Evolutionary conservation across 257 asterid species (phyloP), one percentile per base, ranked within the genome.

Genomic region (Solanum tarijense): DNA sequence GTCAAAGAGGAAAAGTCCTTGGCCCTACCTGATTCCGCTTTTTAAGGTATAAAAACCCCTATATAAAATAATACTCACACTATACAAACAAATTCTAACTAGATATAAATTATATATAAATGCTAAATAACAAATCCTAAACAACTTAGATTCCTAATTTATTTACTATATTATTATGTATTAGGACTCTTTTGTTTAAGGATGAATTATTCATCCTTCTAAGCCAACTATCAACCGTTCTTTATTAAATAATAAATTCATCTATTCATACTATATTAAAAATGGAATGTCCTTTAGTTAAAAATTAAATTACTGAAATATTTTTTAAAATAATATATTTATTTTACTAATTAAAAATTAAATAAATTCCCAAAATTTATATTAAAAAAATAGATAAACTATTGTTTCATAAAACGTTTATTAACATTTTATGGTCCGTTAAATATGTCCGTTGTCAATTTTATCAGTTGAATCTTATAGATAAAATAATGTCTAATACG

Each of bases 381-480:
- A 4, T 5, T 0, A 2, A 48, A 55, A 20, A 55, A 7, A 2
- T 2, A 55, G 66, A 58, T 58, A 20, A 58, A 58, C 66, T 58
- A 58, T 58, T 58, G 27, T 7, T 58, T 11, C 29, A 5, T 65
- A 11, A 5, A 5, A 65, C 0, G 2, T 65, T 65, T 5, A n/a
- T 65, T 11, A n/a, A n/a, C 9, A 65, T 65, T 10, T 65, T 65
- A 11, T 65, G 72, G 34, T n/a, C 9, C 32, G 2, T 65, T n/a
- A 65, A n/a, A 65, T 65, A 5, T 65, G 32, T 65, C 4, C 1
- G 18, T 10, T 11, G 9, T 65, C 1, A 11, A 65, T 65, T n/a
- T 60, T 65, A 0, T 2, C 31, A 0, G 1, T 65, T 65, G 34
- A 12, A 65, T 25, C 0, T 65, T n/a, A n/a, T 11, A n/a, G 0